Base-by-base conservation (phyloP, 139 green algal genomes). In the Marvania coccoides region DNA sequence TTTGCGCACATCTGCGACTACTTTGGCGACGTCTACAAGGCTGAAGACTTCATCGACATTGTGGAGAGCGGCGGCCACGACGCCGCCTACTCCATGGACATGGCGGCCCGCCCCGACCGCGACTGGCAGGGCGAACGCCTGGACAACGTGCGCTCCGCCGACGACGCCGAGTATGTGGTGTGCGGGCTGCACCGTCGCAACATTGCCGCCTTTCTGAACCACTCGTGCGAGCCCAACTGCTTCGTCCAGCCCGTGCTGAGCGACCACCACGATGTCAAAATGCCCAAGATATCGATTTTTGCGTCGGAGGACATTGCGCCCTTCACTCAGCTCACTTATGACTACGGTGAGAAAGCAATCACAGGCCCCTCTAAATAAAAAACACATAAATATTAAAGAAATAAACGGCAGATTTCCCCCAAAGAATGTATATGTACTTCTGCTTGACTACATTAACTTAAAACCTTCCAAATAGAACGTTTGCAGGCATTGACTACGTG, bases 231-330 rank as follows among this genome's bases (percentile, higher is more conserved):
- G 6, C 67, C 79, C 23, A 85, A 85, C 61, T 55, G 78, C 35
- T 83, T 87, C 23, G 61, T 84, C 19, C 73, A 75, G 61, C 63
- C 53, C 7, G 56, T 79, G 24, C 56, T 78, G 51, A 12, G 13
- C 28, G 47, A 48, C n/a, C 71, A 78, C 61, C 71, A 80, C 61
- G 68, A 75, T 47, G 3, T 5, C 31, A 46, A 61, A 61, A 36
- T 59, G 12, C 38, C 48, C 23, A 35, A 23, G 8, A 64, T 75
- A 28, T 57, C 14, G 19, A 42, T 75, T 23, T 80, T 76, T 39
- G 54, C 73, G 12, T 15, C 61, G 34, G 55, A 79, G 19, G 48
- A 80, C 46, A 80, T 80, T 23, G 5, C 73, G 5, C 69, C 73
- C 15, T 15, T 80, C 24, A 81, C 73, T 0, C 69, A 80, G 54